A percentile compares a stretch with the other conserved stretches of the same genome.
Conservation (phyloP, 257 asterid species). For the Pogostemon cablin region DNA sequence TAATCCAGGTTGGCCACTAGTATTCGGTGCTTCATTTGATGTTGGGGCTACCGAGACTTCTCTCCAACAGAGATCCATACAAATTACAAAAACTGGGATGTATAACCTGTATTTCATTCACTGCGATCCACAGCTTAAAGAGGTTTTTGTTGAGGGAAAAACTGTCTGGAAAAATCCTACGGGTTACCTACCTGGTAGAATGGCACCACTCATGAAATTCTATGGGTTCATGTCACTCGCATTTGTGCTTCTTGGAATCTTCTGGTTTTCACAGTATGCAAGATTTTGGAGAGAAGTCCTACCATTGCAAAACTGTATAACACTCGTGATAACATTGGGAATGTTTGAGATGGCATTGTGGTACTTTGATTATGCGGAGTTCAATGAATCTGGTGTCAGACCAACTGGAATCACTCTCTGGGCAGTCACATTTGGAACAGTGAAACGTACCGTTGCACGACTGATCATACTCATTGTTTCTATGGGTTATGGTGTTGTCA, state of each 20-base stretch:
- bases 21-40: slow-evolving; percentile 70
- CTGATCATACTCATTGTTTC: slow-evolving; percentile 80
- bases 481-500: slow-evolving; percentile 98
- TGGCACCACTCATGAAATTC: slow-evolving; percentile 95
- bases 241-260: slow-evolving; percentile 75
- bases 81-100: slow-evolving; percentile 88
- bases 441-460: slow-evolving; percentile 84
- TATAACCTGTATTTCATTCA: slow-evolving; percentile 90
- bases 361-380: slow-evolving; percentile 94
- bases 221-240: slow-evolving; percentile 89
- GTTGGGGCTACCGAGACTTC: slow-evolving; percentile 51
- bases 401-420: slow-evolving; percentile 87
- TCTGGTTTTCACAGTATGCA: slow-evolving; percentile 94
- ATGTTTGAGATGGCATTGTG: slow-evolving; percentile 95
- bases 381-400: slow-evolving; percentile 83
- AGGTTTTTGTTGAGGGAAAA: slow-evolving; percentile 71
- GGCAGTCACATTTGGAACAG: slow-evolving; percentile 95
- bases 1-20: slow-evolving; percentile 92
- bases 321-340: slow-evolving; percentile 84
- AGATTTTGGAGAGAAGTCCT: slow-evolving; percentile 93
- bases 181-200: slow-evolving; percentile 96
- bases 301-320: slow-evolving; percentile 84
- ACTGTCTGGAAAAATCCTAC: slow-evolving; percentile 94
- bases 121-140: slow-evolving; percentile 79
- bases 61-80: slow-evolving; percentile 65